phyloP scores from a whole-genome alignment of 129 eudicot species.

The Saussurea involucrata region DNA sequence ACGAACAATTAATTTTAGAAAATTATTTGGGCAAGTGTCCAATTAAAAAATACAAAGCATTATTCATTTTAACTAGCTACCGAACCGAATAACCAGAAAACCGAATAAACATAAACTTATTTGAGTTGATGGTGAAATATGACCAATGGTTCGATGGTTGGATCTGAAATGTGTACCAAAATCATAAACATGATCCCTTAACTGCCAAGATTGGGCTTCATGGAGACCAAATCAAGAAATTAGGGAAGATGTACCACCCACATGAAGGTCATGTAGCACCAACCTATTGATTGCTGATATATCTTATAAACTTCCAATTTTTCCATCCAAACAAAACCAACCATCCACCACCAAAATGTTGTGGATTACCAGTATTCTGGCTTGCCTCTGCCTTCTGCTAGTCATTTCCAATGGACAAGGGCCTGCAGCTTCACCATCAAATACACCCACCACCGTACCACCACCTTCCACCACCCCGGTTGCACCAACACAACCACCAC shows the following conservation, averaged over 20 bases:
- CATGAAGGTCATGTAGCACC: conserved; percentile 54
- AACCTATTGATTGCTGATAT: conserved; percentile 28
- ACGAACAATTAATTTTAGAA: too few species aligned
- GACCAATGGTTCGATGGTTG: conserved; percentile 13
- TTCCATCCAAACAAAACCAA: conserved; percentile 17
- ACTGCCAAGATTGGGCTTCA: conserved; percentile 19
- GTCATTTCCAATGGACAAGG: conserved; percentile 60
- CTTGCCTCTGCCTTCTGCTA: conserved; percentile 41
- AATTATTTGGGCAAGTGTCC: too few species aligned
- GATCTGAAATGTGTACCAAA: conserved; percentile 24
- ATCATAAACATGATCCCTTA: conserved; percentile 5
- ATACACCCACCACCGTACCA: conserved; percentile 36
- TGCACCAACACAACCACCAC: conserved; percentile 15
- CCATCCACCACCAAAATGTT: conserved; percentile 9
- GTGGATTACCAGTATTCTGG: conserved; percentile 27
- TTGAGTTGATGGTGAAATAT: conserved; percentile 9
- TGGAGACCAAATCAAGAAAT: conserved; percentile 20
- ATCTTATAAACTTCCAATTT: conserved; percentile 24
- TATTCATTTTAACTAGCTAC: too few species aligned
- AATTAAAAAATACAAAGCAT: too few species aligned
- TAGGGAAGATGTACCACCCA: conserved; percentile 45
- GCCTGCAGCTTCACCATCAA: conserved; percentile 67
- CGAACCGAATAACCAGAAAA: too few species aligned
- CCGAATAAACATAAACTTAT: not conserved
- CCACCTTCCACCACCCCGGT: conserved; percentile 36